Evolutionary conservation across 2,329 filamentous ascomycete species (phyloP), one percentile per base, ranked within the genome.

Genomic region (Trichoderma cornu-damae): DNA sequence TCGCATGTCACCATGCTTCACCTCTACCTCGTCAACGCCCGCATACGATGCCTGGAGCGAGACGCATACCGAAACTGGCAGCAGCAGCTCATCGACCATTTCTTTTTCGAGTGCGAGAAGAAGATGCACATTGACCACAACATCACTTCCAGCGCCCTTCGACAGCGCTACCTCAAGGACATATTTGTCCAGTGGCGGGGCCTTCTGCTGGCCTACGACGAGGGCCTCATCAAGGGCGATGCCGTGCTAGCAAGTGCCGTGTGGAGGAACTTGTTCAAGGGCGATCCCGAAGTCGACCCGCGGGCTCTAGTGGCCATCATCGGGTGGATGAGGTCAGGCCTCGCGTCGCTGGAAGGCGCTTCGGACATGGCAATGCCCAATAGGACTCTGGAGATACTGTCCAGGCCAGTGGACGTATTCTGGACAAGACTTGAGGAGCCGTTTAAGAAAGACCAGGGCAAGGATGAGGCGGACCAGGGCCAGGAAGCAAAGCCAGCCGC

Each of bases 1-100:
- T 89, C 91, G 18, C 92, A 97, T 73, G 87, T 97, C 43, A 94
- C 92, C 34, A 96, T 96, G 80, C 81, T 99, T 59, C 93, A 99
- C 77, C 88, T 99, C 81, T 97, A 96, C 78, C 82, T 96, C 59
- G 74, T 97, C 59, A 88, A 89, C 56, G 88, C 89, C 46, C 88
- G 92, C 57, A 77, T 96, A 65, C 88, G 94, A 62, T 86, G 86
- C 71, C 83, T 96, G 65, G 86, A 89, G 20, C 76, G 79, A 54
- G 81, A 86, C 20, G 79, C 82, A 63, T 85, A 88, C 64, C 80
- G 83, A 60, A 81, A 84, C 58, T 96, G 91, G 85, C 90, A 95
- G 72, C 88, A 91, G 67, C 89, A 96, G 75, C 80, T 99, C 61
- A 84, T 94, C 46, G 92, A 99, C 75, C 91, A 97, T 73, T 96